Conservation (phyloP, 2,329 filamentous ascomycete species). For the Aspergillus awamori region DNA sequence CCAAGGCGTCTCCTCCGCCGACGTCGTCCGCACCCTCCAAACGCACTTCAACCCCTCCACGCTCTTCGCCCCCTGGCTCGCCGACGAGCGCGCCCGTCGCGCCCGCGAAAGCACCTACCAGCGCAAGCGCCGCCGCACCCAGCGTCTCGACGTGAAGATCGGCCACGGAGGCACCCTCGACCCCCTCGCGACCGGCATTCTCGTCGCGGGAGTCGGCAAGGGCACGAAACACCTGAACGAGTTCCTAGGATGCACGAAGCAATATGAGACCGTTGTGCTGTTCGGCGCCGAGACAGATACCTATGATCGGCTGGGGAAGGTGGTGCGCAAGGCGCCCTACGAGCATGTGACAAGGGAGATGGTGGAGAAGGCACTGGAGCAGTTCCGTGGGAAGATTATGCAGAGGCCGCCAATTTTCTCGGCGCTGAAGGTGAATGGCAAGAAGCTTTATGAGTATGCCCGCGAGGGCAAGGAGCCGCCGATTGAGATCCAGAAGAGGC, state of each 20-base stretch:
- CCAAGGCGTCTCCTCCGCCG: slow-evolving; percentile 79
- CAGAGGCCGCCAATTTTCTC: slow-evolving; percentile 93
- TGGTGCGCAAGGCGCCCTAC: slow-evolving; percentile 74
- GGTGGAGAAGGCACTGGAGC: slow-evolving; percentile 74
- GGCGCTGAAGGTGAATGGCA: slow-evolving; percentile 88
- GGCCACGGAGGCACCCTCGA: slow-evolving; percentile 96
- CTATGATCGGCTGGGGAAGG: slow-evolving; percentile 84
- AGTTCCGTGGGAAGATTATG: slow-evolving; percentile 80
- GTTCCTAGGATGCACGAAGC: slow-evolving; percentile 88
- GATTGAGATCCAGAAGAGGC: slow-evolving; percentile 76
- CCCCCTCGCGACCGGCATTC: slow-evolving; percentile 87
- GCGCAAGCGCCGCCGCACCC: slow-evolving; percentile 63
- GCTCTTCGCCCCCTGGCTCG: slow-evolving; percentile 77
- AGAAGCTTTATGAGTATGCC: slow-evolving; percentile 94
- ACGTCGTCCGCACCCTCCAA: slow-evolving; percentile 87
- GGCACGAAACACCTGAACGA: slow-evolving; percentile 80
- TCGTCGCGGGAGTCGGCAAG: slow-evolving; percentile 83
- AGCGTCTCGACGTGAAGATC: slow-evolving; percentile 77
- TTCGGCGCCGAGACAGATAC: slow-evolving; percentile 93
- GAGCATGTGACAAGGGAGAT: slow-evolving; percentile 77
- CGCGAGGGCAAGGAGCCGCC: slow-evolving; percentile 85
- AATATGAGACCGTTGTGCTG: slow-evolving; percentile 84
- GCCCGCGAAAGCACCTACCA: slow-evolving; percentile 61
- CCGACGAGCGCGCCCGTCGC: slow-evolving; percentile 61
- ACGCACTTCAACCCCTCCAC: slow-evolving; percentile 77